Base-by-base conservation (phyloP, 805 yeast genomes). In the Priceomyces melissophilus region DNA sequence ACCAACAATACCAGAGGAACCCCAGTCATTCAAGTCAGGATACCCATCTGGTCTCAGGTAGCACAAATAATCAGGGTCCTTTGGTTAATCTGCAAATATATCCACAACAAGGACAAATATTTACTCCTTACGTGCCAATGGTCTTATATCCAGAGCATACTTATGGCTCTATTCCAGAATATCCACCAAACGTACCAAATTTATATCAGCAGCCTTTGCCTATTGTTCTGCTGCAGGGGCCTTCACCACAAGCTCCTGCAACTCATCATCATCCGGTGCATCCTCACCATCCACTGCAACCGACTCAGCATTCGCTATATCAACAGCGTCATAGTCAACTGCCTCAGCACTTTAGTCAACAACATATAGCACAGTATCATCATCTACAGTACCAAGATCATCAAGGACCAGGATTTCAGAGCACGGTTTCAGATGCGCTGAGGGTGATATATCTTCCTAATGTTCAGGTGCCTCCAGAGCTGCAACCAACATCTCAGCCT, bases 391-490 rank as follows among this genome's bases (percentile, higher is more conserved):
- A 32, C 10, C 30, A 38, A 11, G 29, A 20, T n/a, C 39, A 12
- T 14, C 32, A 25, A 15, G 23, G 35, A 16, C 12, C 37, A 10
- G 30, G 37, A 7, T 32, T 32, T n/a, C 25, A 30, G 11, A 36
- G 32, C 7, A 34, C 37, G 15, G 27, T 27, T 3, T 30, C 39
- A 26, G 40, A 40, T 12, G 33, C 37, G 10, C 30, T 39, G 14
- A 30, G 44, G 7, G 30, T 43, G 8, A 14, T 43, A 11, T 43
- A 40, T 30, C 38, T 40, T 13, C 42, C 44, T 17, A 45, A 38
- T 20, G 41, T 46, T n/a, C 42, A 44, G 10, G 6, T 43, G 13
- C 42, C 38, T 12, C 25, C 30, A 12, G 42, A 41, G 9, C 35
- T 17, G 11, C 46, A 30, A 34, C 38, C 23, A 15, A 30, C 30